phyloP scores from a whole-genome alignment of 2,329 filamentous ascomycete species.

The Plectosphaerella plurivora region DNA sequence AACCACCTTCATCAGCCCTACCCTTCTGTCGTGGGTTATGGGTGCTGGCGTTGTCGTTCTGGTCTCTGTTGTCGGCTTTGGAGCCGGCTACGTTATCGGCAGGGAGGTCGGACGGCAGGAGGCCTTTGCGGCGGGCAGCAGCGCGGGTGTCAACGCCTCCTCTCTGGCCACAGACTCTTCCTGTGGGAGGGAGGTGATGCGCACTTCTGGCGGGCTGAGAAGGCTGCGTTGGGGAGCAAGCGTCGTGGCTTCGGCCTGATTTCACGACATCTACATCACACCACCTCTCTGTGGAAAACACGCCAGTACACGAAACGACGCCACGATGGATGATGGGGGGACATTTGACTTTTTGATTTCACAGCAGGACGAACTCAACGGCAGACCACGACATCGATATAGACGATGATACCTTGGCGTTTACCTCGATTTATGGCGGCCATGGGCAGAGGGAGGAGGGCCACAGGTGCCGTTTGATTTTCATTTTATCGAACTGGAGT shows the following conservation, averaged over 20 bases:
- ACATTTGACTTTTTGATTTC: neutral
- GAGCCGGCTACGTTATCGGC: conserved; percentile 64
- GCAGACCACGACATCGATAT: neutral
- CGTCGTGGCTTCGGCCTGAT: conserved; percentile 34
- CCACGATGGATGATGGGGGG: neutral
- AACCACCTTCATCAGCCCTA: conserved; percentile 48
- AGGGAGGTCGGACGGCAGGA: conserved; percentile 63
- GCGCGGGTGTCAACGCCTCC: conserved; percentile 37
- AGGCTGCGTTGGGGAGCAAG: conserved; percentile 51
- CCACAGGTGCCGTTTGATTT: neutral
- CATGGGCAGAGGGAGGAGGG: neutral
- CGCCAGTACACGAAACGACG: neutral
- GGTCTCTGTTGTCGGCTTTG: conserved; percentile 64
- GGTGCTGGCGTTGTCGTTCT: conserved; percentile 64
- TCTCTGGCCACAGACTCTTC: conserved; percentile 32
- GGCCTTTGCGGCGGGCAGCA: conserved; percentile 34
- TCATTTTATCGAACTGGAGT: neutral
- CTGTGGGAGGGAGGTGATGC: conserved; percentile 50
- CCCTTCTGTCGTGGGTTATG: conserved; percentile 60
- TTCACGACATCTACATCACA: neutral
- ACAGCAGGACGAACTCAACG: neutral
- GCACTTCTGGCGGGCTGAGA: conserved; percentile 44
- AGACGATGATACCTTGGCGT: neutral
- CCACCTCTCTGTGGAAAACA: neutral
- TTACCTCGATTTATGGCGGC: neutral